A percentile compares a stretch with the other conserved stretches of the same genome.
Conservation (phyloP, 805 yeast genomes). For the Candida vartiovaarae region DNA sequence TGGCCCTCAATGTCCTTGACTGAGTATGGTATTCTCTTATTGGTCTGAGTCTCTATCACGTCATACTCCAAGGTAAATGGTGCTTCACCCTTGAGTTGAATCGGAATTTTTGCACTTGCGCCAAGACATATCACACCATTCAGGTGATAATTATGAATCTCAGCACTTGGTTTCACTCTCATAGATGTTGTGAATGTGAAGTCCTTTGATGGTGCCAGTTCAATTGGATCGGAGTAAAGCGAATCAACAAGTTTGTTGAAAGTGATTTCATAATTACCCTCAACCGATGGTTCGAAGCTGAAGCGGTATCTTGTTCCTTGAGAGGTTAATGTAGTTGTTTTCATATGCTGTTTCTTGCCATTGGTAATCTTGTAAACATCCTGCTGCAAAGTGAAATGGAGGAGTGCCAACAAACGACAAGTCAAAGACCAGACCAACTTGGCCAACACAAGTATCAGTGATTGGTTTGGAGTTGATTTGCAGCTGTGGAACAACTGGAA, state of each 20-base stretch:
- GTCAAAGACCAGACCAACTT: slow-evolving; percentile 75
- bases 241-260: slow-evolving; percentile 61
- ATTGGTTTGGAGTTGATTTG: slow-evolving; percentile 42
- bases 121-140: slow-evolving; percentile 37
- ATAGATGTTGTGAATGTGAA: slow-evolving; percentile 62
- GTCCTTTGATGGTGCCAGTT: slow-evolving; percentile 28
- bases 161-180: slow-evolving; percentile 60
- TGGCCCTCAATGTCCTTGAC: slow-evolving; percentile 34
- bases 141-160: slow-evolving; percentile 12
- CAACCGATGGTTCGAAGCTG: slow-evolving; percentile 67
- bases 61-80: slow-evolving; percentile 73
- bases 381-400: slow-evolving; percentile 67
- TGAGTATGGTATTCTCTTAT: slow-evolving; percentile 37
- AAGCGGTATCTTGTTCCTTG: slow-evolving; percentile 46
- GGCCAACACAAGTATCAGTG: slow-evolving; percentile 85
- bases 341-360: slow-evolving; percentile 26
- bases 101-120: slow-evolving; percentile 39
- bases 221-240: slow-evolving; percentile 42
- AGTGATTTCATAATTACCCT: slow-evolving; percentile 74
- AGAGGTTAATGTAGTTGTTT: slow-evolving; percentile 30
- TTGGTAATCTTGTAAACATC: slow-evolving; percentile 48
- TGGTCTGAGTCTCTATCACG: slow-evolving; percentile 48
- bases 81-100: slow-evolving; percentile 66
- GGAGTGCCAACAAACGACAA: slow-evolving; percentile 67
- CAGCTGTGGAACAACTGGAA: slow-evolving; percentile 47